Conservation (phyloP, 1,284 basidiomycete genomes). For the Ustilago tritici region DNA sequence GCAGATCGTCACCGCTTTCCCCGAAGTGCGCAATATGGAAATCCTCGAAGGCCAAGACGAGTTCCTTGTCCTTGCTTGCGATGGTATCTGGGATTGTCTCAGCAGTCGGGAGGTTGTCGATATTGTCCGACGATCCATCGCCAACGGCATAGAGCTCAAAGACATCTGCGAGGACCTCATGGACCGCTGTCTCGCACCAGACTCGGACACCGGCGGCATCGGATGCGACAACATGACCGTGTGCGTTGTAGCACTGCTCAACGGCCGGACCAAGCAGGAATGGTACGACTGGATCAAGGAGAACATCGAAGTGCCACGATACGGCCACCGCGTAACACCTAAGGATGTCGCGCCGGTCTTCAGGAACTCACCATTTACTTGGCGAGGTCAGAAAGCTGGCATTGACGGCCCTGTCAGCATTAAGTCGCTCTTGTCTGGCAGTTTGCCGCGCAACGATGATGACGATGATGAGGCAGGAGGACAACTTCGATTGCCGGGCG, state of each 20-base stretch:
- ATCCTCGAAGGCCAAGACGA: constrained; percentile 86
- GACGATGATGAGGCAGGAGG: constrained; percentile 50
- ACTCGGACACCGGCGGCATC: constrained; percentile 91
- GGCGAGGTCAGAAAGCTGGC: constrained; percentile 28
- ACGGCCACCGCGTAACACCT: constrained; percentile 82
- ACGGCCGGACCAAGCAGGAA: constrained; percentile 87
- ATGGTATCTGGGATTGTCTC: constrained; percentile 99
- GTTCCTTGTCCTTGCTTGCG: constrained; percentile 94
- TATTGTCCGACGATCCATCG: constrained; percentile 84
- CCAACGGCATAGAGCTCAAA: constrained; percentile 81
- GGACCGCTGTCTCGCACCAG: constrained; percentile 92
- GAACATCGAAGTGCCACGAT: constrained; percentile 78
- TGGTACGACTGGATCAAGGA: constrained; percentile 94
- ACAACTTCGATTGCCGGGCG: constrained; percentile 49
- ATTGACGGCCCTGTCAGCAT: constrained; percentile 57
- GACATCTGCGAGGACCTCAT: constrained; percentile 92
- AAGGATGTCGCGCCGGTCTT: constrained; percentile 70
- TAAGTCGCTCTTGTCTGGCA: constrained; percentile 64
- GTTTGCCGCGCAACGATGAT: constrained; percentile 54
- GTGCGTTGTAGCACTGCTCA: constrained; percentile 86
- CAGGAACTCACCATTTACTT: constrained; percentile 72
- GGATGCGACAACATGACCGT: constrained; percentile 99
- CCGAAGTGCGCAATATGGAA: constrained; percentile 86
- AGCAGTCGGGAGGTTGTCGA: constrained; percentile 93
- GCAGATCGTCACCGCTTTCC: constrained; percentile 95